Percentiles rank a stretch among this genome's conserved stretches.
Conservation (phyloP, 1,139 yeast genomes). For the Trichomonascaceae sp. region DNA sequence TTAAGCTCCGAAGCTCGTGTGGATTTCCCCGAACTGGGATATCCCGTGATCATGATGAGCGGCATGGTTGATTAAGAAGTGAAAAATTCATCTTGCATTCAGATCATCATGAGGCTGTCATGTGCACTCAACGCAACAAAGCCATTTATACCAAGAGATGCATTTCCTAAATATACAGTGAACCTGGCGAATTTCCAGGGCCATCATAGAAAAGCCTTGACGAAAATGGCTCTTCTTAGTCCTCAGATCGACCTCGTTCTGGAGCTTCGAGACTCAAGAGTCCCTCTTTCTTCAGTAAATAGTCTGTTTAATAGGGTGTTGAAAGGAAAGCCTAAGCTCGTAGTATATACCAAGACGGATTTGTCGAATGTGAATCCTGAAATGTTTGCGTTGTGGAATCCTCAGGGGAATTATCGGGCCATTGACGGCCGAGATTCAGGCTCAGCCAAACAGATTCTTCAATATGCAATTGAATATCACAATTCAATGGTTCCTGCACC, state of each 20-base stretch:
- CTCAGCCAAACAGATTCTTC: slow-evolving; percentile 50
- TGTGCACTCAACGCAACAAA: neutral
- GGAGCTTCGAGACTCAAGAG: slow-evolving; percentile 83
- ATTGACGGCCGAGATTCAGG: slow-evolving; percentile 51
- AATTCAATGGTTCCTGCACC: slow-evolving; percentile 46
- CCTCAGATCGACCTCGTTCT: slow-evolving; percentile 77
- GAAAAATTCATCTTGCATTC: neutral
- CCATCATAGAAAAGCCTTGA: slow-evolving; percentile 79
- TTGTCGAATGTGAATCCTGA: slow-evolving; percentile 23
- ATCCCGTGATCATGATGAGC: slow-evolving; percentile 72
- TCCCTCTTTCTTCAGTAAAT: slow-evolving; percentile 81
- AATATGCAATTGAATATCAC: slow-evolving; percentile 36
- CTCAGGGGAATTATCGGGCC: slow-evolving; percentile 39
- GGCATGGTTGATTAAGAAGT: slow-evolving; percentile 52
- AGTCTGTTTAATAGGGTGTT: slow-evolving; percentile 68
- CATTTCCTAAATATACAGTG: slow-evolving; percentile 59
- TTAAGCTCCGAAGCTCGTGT: slow-evolving; percentile 59
- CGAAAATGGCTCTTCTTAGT: slow-evolving; percentile 60
- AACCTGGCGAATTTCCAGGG: slow-evolving; percentile 81
- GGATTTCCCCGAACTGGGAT: slow-evolving; percentile 81
- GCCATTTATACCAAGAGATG: slow-evolving; percentile 30
- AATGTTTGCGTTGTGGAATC: slow-evolving; percentile 51
- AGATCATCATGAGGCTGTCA: neutral
- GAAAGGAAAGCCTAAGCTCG: slow-evolving; percentile 50
- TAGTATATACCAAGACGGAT: slow-evolving; percentile 69